Percentiles rank a stretch among this genome's conserved stretches.
Evolutionary conservation across 345 rosid species (phyloP).

Genomic region (Salix udensis): DNA sequence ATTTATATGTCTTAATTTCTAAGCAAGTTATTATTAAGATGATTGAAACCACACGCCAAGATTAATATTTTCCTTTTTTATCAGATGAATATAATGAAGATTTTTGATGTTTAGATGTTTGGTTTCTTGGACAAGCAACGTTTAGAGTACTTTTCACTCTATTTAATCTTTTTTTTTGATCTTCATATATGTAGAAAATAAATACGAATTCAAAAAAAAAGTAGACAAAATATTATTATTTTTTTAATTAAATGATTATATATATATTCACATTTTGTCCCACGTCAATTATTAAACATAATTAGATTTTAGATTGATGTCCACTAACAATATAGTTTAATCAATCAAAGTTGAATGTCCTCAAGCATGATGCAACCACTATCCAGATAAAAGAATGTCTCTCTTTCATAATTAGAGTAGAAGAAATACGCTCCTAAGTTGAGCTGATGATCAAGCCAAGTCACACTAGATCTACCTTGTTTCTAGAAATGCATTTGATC

Average conservation of each 20-base stretch:
- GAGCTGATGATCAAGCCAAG: neutral
- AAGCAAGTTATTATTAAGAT: conserved; percentile 29
- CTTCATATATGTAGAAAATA: neutral
- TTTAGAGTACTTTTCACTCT: neutral
- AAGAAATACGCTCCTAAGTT: neutral
- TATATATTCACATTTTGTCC: neutral
- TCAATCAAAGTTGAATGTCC: neutral
- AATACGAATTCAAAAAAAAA: no score
- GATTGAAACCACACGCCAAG: conserved; percentile 34
- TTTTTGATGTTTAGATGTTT: conserved; percentile 10
- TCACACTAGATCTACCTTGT: neutral
- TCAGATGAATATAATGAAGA: neutral
- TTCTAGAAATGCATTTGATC: neutral
- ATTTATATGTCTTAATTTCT: conserved; percentile 13
- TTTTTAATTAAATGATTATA: no score
- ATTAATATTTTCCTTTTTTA: neutral
- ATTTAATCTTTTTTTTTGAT: neutral
- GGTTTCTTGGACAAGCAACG: conserved; percentile 1
- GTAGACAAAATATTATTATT: no score
- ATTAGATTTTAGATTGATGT: neutral
- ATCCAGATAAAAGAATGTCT: no score
- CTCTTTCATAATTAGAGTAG: neutral
- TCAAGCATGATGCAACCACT: conserved; percentile 9
- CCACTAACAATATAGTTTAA: conserved; percentile 10
- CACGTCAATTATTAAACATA: neutral